Percentiles rank a stretch among this genome's conserved stretches.
phyloP scores from a whole-genome alignment of 768 basidiomycete genomes.

The Dentipellis fragilis region DNA sequence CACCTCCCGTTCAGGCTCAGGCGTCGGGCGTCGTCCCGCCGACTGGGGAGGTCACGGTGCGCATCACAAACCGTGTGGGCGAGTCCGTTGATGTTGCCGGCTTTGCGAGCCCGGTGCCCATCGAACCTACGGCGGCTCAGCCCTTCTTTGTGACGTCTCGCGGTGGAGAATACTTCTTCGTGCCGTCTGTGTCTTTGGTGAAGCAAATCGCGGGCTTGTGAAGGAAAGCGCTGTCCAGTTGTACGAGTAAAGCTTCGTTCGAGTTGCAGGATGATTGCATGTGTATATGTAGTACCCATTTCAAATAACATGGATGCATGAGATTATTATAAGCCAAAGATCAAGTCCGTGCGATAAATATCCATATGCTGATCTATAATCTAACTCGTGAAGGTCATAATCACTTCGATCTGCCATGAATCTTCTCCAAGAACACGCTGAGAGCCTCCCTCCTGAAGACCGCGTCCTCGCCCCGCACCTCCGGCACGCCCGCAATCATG shows the following conservation, averaged over 20 bases:
- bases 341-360: too few relatives aligned
- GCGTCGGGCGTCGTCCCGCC: too few relatives aligned
- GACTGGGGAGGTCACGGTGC: neutral
- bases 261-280: too few relatives aligned
- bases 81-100: too few relatives aligned
- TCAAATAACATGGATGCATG: too few relatives aligned
- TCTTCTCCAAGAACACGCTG: constrained; percentile 78
- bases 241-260: too few relatives aligned
- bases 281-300: too few relatives aligned
- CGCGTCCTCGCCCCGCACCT: constrained; percentile 29
- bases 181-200: constrained; percentile 1
- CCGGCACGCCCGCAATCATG: constrained; percentile 68
- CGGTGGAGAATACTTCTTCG: constrained; percentile 4
- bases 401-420: constrained; percentile 47
- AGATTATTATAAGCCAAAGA: too few relatives aligned
- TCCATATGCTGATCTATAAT: too few relatives aligned
- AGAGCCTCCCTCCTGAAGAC: constrained; percentile 61
- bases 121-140: neutral
- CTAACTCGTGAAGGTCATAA: neutral
- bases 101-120: too few relatives aligned
- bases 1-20: neutral
- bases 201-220: neutral
- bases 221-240: too few relatives aligned
- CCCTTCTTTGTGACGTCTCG: constrained; percentile 1
- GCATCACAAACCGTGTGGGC: neutral